Conservation (phyloP, 306 rosid species). For the Hippophae tibetana region DNA sequence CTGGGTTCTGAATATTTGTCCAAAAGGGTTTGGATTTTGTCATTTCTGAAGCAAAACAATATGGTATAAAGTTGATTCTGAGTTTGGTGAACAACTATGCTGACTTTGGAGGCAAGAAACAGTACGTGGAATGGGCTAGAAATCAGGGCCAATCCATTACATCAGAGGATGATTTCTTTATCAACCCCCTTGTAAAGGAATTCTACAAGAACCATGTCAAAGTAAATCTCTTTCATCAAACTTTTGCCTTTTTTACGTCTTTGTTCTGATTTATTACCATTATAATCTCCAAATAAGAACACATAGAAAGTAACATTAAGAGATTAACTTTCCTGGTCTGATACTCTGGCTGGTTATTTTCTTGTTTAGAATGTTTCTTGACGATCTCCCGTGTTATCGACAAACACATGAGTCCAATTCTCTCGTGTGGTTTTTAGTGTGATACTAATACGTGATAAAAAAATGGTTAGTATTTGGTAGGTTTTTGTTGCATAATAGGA, state of each 20-base stretch:
- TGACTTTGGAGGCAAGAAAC: slow-evolving; percentile 72
- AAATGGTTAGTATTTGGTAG: too few relatives aligned
- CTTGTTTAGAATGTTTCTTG: background rate
- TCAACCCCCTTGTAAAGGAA: slow-evolving; percentile 53
- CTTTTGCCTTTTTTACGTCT: background rate
- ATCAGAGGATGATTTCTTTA: slow-evolving; percentile 78
- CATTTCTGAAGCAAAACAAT: slow-evolving; percentile 52
- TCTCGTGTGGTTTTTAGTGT: too few relatives aligned
- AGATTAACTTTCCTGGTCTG: too few relatives aligned
- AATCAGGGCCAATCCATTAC: slow-evolving; percentile 57
- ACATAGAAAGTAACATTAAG: too few relatives aligned
- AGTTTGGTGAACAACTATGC: slow-evolving; percentile 84
- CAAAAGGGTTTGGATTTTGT: slow-evolving; percentile 77
- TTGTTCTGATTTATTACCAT: background rate
- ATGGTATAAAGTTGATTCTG: slow-evolving; percentile 67
- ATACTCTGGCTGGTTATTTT: too few relatives aligned
- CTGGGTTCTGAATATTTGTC: too few relatives aligned
- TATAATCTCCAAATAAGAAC: too few relatives aligned
- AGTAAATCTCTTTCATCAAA: slow-evolving; percentile 19
- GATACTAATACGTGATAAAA: too few relatives aligned
- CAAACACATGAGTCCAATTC: too few relatives aligned
- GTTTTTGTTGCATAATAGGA: too few relatives aligned
- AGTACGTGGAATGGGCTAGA: slow-evolving; percentile 88
- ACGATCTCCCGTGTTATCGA: too few relatives aligned
- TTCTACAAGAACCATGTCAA: slow-evolving; percentile 77